Evolutionary conservation across 208 protist genomes (phyloP), one percentile per base, ranked within the genome.

Genomic region (Trypanosoma boissoni): DNA sequence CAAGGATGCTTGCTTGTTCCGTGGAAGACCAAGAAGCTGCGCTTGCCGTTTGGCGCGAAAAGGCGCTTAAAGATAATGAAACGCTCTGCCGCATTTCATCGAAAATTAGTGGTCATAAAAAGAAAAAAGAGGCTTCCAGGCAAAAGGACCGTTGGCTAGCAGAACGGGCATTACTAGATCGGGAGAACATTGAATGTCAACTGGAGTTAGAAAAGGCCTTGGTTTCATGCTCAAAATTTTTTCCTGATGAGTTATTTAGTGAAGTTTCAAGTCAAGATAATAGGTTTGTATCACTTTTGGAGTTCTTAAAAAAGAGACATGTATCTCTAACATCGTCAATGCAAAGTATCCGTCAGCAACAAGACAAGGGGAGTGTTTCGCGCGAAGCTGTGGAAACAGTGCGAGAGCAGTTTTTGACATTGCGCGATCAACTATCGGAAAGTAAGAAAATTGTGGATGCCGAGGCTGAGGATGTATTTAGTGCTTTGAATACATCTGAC

Each of bases 41-140:
- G 4, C 44, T 86, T n/a, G n/a, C 64, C n/a, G 65, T 76, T 39
- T 86, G 80, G 80, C 71, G 60, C 36, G 45, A 52, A 41, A 72
- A 42, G 43, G 64, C 56, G 12, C 59, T 34, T 21, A 2, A 57
- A 41, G 65, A 67, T 27, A 46, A 56, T 14, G 29, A 74, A 41
- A 74, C 50, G 23, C 64, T 72, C 14, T 55, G 27, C 20, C 53
- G 24, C 2, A 62, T 83, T 27, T 39, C 51, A 32, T 55, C 48
- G 3, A 83, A 76, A 43, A 77, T 80, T 27, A 56, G 56, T 12
- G 44, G 41, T 16, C 80, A 83, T 3, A 79, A 72, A 43, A 80
- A 65, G 24, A 62, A 39, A 12, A 39, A 45, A 2, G 50, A 51
- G 23, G 32, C 14, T 2, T 37, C 39, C 26, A 64, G 20, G 20